Evolutionary conservation across 116 monocot species (phyloP), one percentile per base, ranked within the genome.

Genomic region (Dioscorea cayenensis): DNA sequence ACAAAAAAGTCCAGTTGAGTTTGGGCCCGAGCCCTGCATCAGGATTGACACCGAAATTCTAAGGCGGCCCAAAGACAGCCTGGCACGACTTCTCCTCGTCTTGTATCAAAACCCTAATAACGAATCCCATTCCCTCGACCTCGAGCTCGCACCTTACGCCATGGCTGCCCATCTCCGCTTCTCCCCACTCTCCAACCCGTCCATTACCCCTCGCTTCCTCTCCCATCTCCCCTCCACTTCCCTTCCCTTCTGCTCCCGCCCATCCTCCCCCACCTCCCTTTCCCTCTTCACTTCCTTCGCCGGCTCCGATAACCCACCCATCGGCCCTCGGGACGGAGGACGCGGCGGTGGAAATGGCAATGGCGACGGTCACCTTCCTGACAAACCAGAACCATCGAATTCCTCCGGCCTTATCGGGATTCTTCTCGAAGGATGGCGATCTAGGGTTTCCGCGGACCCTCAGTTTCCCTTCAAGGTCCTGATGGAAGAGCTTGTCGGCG

Each of bases 381-480:
- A 62, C n/a, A 20, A 35, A 49, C 8, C 64, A 6, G 59, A 68
- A 65, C 51, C n/a, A 51, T 79, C 79, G n/a, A 80, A 76, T 7
- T 11, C n/a, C 14, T 16, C 55, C 10, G 7, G 20, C 62, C 25
- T 89, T 79, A 23, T 38, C 90, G 60, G 80, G 74, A 6, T 65
- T 86, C 49, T 87, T 63, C 28, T 91, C 21, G 71, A 69, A 14
- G 94, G 94, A 14, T 94, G 90, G 94, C 67, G 91, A 77, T 81
- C 86, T 61, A 83, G 92, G 80, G 88, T 94, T 78, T 51, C 64
- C n/a, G 89, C 91, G 8, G 89, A 89, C 50, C 79, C 91, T 18
- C 81, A 91, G 78, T 95, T 95, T 72, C 83, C 91, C 2, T 89
- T 95, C 89, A 91, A 95, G 77, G 95, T 95, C 37, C 83, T 91